phyloP scores from a whole-genome alignment of 108 stramenopile genomes.

The Cyclotella baltica region DNA sequence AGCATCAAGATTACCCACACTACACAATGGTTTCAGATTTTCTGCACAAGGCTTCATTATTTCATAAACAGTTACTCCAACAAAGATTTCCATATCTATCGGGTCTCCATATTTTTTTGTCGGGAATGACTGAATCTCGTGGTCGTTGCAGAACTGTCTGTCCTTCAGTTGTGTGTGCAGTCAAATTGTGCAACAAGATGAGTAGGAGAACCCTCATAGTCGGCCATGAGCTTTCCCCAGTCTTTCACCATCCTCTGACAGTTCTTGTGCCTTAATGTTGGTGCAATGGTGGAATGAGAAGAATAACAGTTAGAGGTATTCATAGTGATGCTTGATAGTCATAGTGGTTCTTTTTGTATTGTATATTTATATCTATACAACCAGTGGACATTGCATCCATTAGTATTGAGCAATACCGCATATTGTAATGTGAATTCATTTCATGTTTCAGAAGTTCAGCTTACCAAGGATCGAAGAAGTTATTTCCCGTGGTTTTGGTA shows the following conservation, averaged over 20 bases:
- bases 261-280: conserved; percentile 50
- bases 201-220: conserved; percentile 51
- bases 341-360: too few species aligned
- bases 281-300: background rate
- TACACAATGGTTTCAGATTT: conserved; percentile 71
- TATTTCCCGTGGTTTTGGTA: conserved; percentile 68
- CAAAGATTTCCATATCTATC: conserved; percentile 64
- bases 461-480: conserved; percentile 84
- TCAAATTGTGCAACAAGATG: conserved; percentile 87
- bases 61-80: conserved; percentile 78
- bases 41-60: conserved; percentile 74
- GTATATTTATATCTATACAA: too few species aligned
- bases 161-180: conserved; percentile 79
- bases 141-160: conserved; percentile 68
- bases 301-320: background rate
- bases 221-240: conserved; percentile 79
- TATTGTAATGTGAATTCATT: too few species aligned
- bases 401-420: too few species aligned
- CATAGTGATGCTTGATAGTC: conserved; percentile 3
- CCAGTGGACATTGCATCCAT: too few species aligned
- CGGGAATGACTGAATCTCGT: conserved; percentile 83
- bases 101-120: conserved; percentile 85
- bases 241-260: conserved; percentile 58
- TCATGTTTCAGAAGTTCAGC: too few species aligned
- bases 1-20: conserved; percentile 59